Conservation (phyloP, 352 stramenopile species). For the Phytophthora europaea region DNA sequence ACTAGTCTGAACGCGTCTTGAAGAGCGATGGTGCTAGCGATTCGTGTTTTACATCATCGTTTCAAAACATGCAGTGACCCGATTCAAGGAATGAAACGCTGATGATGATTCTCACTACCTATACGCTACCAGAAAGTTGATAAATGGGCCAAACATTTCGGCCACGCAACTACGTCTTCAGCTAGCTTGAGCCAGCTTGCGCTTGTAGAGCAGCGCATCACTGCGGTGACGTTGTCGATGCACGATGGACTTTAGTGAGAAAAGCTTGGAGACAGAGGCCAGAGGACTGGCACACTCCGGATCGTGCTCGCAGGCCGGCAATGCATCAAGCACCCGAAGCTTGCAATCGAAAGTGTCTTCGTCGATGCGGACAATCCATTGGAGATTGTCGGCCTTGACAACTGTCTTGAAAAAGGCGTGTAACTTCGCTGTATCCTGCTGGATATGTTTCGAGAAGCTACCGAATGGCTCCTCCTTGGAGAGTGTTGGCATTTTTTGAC, state of each 20-base stretch:
- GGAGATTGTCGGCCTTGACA: conserved; percentile 57
- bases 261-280: conserved; percentile 13
- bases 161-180: not conserved
- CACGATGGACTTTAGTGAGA: conserved; percentile 13
- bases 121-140: conserved; percentile 8
- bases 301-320: not conserved
- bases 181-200: conserved; percentile 18
- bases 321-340: conserved; percentile 4
- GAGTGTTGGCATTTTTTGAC: conserved; percentile 55
- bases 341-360: conserved; percentile 22
- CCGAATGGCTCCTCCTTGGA: conserved; percentile 66
- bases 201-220: conserved; percentile 6
- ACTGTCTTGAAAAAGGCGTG: conserved; percentile 64
- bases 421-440: conserved; percentile 53
- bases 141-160: not conserved
- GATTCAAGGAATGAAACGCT: conserved; percentile 21
- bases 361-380: conserved; percentile 51
- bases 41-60: not conserved
- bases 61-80: not conserved
- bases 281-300: not conserved
- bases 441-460: conserved; percentile 67
- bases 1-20: not conserved
- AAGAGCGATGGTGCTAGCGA: not conserved
- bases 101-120: conserved; percentile 10
- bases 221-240: conserved; percentile 14